phyloP scores from a whole-genome alignment of 2,329 filamentous ascomycete species.

The Colletotrichum higginsianum region DNA sequence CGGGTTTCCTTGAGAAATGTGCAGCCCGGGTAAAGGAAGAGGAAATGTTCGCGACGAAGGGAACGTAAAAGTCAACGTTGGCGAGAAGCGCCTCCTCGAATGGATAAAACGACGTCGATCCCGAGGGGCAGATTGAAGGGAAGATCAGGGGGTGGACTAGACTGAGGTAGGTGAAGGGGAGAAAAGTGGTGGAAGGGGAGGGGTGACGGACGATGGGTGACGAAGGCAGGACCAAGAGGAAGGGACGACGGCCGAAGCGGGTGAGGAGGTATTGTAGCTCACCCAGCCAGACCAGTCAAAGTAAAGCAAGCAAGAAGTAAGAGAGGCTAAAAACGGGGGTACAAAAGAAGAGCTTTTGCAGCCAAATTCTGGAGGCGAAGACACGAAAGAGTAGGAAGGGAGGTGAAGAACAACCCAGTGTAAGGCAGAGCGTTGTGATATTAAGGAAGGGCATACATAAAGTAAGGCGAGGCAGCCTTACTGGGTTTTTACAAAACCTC shows the following conservation, averaged over 20 bases:
- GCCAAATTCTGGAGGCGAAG: background rate
- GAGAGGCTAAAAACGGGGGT: too few species aligned
- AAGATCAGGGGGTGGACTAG: background rate
- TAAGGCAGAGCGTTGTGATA: background rate
- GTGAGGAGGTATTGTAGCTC: background rate
- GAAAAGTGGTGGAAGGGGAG: slow-evolving; percentile 5
- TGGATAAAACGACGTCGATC: slow-evolving; percentile 6
- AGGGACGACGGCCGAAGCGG: slow-evolving; percentile 5
- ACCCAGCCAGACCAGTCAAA: background rate
- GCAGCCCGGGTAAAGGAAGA: background rate
- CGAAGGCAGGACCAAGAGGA: slow-evolving; percentile 3
- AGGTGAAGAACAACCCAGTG: background rate
- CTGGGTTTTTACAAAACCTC: background rate
- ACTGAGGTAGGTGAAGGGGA: background rate
- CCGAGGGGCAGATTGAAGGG: background rate
- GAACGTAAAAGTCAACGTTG: slow-evolving; percentile 1
- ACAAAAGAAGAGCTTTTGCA: background rate
- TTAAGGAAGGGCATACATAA: background rate
- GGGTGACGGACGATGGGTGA: background rate
- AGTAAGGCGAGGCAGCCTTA: background rate
- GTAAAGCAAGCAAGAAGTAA: background rate
- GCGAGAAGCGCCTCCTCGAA: background rate
- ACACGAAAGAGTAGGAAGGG: background rate
- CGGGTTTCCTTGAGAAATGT: background rate
- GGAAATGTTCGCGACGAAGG: background rate